Conservation (phyloP, 192 early-diverging fungal genomes). For the Podila epigama region DNA sequence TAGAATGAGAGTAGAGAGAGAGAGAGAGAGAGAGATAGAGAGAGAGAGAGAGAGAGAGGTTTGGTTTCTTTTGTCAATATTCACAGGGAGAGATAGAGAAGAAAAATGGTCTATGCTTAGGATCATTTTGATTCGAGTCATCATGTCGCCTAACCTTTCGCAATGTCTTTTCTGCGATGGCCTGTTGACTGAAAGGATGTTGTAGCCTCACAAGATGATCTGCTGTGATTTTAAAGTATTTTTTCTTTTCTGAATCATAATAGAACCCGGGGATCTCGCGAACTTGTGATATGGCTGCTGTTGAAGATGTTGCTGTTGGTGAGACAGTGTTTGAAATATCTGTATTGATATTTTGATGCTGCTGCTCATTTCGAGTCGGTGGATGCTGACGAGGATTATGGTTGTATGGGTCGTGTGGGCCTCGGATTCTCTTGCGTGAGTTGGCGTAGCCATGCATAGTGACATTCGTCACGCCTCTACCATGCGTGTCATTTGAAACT, state of each 20-base stretch:
- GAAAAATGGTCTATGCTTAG: not conserved
- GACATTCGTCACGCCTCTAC: too few species aligned
- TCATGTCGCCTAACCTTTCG: constrained; percentile 9
- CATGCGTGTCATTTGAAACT: too few species aligned
- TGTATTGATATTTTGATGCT: not conserved
- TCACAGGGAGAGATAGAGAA: not conserved
- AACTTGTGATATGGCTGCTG: not conserved
- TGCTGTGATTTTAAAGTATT: constrained; percentile 45
- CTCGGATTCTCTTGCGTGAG: not conserved
- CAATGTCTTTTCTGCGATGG: constrained; percentile 21
- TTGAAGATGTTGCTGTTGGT: not conserved
- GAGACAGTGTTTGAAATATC: not conserved
- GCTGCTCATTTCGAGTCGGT: too few species aligned
- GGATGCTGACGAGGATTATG: not conserved
- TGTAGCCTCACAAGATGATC: constrained; percentile 25
- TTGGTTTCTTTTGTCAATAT: not conserved
- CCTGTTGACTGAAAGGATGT: constrained; percentile 33
- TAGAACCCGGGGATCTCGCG: constrained; percentile 42
- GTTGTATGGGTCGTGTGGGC: not conserved
- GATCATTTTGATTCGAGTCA: not conserved
- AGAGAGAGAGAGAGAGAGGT: not conserved
- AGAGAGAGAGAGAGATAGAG: not conserved
- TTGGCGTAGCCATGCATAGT: too few species aligned
- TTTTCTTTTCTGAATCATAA: constrained; percentile 42
- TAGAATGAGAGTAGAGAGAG: not conserved